Evolutionary conservation across 2,329 filamentous ascomycete genomes (phyloP), one percentile per base, ranked within the genome.

Genomic region (Diaporthe vaccinii): DNA sequence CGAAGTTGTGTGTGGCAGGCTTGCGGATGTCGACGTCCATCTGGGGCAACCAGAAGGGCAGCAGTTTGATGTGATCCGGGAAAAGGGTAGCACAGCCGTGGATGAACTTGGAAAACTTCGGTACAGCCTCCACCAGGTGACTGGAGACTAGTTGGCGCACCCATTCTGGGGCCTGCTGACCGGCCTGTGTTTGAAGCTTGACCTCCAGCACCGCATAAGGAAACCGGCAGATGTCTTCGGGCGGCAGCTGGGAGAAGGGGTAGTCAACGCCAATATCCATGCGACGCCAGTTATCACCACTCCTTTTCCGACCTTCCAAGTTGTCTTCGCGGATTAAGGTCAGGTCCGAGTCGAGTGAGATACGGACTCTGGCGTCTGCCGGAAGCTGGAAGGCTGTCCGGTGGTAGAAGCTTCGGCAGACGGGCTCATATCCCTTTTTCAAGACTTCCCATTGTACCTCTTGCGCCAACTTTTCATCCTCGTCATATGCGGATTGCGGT

Each of bases 51-150:
- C 97, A 99, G 87, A 95, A 99, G 0, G 97, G 97, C 8, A 99
- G 88, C 17, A 99, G 89, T 65, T 98, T 88, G 84, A 99, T 99
- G 73, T 94, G 92, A 59, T 92, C 90, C 0, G 96, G 96, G 83
- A 98, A 97, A 61, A 99, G 86, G 15, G 91, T 94, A 14, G 96
- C 96, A 2, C 93, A 95, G 75, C 97, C 97, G 84, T 99, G 97
- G 75, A 99, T 98, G 84, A 98, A 99, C 86, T 99, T 99, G 81
- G 95, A 98, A 85, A 98, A 99, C 83, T 99, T 99, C 77, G 97
- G 97, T 3, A 99, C 96, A n/a, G 97, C 96, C 85, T 99, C 97
- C 2, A 99, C 97, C 22, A 99, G 89, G 85, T 99, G 97, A 77
- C 95, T 98, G 17, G 95, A 90, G 59, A 95, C 98, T 70, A 99